phyloP scores from a whole-genome alignment of 1,284 basidiomycete species.

The Rugiboletus extremiorientalis region DNA sequence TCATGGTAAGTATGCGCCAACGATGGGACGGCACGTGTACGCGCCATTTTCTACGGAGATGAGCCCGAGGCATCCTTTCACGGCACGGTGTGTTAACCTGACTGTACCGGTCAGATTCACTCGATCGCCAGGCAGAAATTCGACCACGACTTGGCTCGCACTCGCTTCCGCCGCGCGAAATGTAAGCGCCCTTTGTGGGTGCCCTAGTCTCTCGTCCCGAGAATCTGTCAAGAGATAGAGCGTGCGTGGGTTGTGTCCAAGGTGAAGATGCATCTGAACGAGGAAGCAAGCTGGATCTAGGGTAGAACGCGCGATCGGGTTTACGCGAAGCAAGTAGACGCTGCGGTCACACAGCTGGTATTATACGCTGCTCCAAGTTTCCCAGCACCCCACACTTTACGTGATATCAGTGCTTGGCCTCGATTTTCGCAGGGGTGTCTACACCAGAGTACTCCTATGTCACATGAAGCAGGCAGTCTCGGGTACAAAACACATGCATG shows the following conservation, averaged over 20 bases:
- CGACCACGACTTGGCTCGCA: constrained; percentile 71
- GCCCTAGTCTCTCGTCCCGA: constrained; percentile 59
- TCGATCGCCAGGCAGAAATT: constrained; percentile 74
- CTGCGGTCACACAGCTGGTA: neutral
- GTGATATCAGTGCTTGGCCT: neutral
- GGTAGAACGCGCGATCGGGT: neutral
- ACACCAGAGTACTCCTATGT: neutral
- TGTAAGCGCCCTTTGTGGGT: constrained; percentile 61
- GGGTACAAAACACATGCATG: constrained; percentile 3
- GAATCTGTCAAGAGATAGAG: constrained; percentile 71
- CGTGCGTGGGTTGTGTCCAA: constrained; percentile 61
- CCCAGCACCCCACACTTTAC: neutral
- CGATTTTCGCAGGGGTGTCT: neutral
- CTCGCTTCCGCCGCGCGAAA: constrained; percentile 64
- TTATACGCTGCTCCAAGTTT: neutral
- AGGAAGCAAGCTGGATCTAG: neutral
- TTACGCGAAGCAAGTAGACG: neutral
- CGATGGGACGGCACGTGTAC: constrained; percentile 21
- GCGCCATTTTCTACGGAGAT: constrained; percentile 68
- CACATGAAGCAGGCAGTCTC: constrained; percentile 5
- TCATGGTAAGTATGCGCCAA: constrained; percentile 3
- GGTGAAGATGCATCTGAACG: constrained; percentile 65
- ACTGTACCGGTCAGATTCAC: constrained; percentile 66
- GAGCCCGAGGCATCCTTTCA: constrained; percentile 83
- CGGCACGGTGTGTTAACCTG: constrained; percentile 60